phyloP scores from a whole-genome alignment of 768 basidiomycete genomes.

The Pleurotus platypus region DNA sequence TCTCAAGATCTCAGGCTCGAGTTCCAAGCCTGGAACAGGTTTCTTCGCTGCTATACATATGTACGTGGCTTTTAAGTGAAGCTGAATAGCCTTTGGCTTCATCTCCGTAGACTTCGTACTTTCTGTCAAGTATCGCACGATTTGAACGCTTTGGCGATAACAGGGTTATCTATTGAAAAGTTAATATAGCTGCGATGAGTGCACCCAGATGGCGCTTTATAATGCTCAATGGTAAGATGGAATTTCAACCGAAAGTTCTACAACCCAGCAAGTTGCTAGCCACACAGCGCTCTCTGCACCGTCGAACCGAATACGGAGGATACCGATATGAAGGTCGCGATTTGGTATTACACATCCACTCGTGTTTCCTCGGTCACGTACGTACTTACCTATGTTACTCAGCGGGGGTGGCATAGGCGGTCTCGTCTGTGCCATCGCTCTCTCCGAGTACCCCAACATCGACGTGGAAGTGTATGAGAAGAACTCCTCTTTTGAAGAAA shows the following conservation, averaged over 20 bases:
- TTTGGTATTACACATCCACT: neutral
- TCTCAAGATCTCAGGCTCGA: too few relatives aligned
- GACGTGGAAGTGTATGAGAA: constrained; percentile 28
- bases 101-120: neutral
- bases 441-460: constrained; percentile 20
- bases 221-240: neutral
- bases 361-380: neutral
- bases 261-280: neutral
- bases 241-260: neutral
- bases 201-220: neutral
- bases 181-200: neutral
- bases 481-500: neutral
- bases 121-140: neutral
- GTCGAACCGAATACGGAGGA: neutral
- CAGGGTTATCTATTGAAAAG: neutral
- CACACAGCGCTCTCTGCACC: neutral
- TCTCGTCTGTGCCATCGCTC: neutral
- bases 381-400: neutral
- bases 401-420: constrained; percentile 4
- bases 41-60: too few relatives aligned
- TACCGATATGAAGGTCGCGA: neutral
- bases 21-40: too few relatives aligned
- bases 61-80: neutral
- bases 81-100: neutral
- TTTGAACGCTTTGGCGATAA: neutral